Evolutionary conservation across 192 early-diverging fungal species (phyloP).

Genomic region (Rhizoclosmatium globosum): DNA sequence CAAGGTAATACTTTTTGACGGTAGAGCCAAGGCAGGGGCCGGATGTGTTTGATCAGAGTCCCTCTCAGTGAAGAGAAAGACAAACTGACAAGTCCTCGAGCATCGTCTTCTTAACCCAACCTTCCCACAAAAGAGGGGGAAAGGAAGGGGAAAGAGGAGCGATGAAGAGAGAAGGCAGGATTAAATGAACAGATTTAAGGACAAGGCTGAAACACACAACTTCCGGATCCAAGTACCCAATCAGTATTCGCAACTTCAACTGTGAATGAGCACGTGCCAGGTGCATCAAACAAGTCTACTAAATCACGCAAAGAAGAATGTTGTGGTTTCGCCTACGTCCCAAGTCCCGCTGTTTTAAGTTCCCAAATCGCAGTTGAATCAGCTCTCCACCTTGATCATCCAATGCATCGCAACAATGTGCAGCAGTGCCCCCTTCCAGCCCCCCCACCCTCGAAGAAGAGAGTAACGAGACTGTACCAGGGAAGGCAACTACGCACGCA

Average conservation of each 20-base stretch:
- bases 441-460: too few species aligned
- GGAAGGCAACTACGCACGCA: too few species aligned
- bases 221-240: background rate
- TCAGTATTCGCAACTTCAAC: too few species aligned
- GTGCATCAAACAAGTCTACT: background rate
- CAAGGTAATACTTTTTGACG: background rate
- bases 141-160: background rate
- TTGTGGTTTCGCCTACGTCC: background rate
- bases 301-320: background rate
- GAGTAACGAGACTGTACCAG: too few species aligned
- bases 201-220: background rate
- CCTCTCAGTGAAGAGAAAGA: background rate
- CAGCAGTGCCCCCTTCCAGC: too few species aligned
- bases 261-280: background rate
- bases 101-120: background rate
- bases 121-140: background rate
- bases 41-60: conserved; percentile 13
- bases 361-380: too few species aligned
- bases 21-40: background rate
- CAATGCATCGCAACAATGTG: too few species aligned
- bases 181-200: background rate
- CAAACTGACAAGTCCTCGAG: background rate
- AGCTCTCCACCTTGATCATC: too few species aligned
- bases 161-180: background rate
- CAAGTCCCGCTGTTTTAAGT: background rate